Evolutionary conservation across 768 basidiomycete species (phyloP).

Genomic region (Lactarius evosmus): DNA sequence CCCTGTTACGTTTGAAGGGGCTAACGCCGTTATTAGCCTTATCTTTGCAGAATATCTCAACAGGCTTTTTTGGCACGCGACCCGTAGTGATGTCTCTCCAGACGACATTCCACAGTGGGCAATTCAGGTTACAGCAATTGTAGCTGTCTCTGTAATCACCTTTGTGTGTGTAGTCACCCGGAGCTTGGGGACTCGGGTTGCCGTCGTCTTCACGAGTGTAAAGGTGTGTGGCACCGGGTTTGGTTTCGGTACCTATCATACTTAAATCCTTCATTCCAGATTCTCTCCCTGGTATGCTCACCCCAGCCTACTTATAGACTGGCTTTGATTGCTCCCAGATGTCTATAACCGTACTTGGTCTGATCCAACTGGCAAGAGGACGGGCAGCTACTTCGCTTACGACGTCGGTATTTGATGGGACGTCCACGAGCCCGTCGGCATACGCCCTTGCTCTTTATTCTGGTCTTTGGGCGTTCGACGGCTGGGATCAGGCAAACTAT

Average conservation of each 20-base stretch:
- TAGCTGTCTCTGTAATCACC: conserved; percentile 69
- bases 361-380: conserved; percentile 72
- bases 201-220: conserved; percentile 82
- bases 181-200: conserved; percentile 74
- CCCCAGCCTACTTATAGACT: not conserved
- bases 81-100: conserved; percentile 66
- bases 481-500: conserved; percentile 93
- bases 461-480: conserved; percentile 93
- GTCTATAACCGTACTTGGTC: conserved; percentile 71
- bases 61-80: conserved; percentile 77
- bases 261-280: conserved; percentile 38
- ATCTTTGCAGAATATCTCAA: conserved; percentile 93
- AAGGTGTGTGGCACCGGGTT: conserved; percentile 54
- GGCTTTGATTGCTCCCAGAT: conserved; percentile 42
- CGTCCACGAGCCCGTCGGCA: conserved; percentile 73
- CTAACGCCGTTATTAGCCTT: conserved; percentile 81
- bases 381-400: conserved; percentile 65
- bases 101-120: conserved; percentile 86
- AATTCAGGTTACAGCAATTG: conserved; percentile 79
- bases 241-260: not conserved
- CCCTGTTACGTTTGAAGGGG: conserved; percentile 41
- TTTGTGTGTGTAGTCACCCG: conserved; percentile 75
- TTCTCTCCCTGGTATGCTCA: conserved; percentile 59
- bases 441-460: conserved; percentile 96
- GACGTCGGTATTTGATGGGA: conserved; percentile 65